These are phyloP conservation scores for Fraxinus pennsylvanica DNA, from an alignment of 257 asterid genomes.

Conservation along the genomic window DNA sequence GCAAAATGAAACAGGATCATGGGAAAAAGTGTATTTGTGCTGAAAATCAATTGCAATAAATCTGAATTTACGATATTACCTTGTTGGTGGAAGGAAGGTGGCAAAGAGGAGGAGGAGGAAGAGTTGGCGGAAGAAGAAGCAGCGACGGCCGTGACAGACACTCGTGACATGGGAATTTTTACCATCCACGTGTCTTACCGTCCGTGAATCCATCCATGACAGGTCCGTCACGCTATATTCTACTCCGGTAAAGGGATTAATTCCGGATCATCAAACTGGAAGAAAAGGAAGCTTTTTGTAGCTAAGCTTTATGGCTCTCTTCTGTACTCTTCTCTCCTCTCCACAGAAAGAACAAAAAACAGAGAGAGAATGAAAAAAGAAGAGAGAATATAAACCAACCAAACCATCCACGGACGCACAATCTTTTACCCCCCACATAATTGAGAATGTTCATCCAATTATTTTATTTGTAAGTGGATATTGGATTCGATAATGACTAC, in stretches of 20 bases:
- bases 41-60: neutral
- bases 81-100: slow-evolving; percentile 31
- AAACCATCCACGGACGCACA: slow-evolving; percentile 23
- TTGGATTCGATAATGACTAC: no score
- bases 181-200: slow-evolving; percentile 33
- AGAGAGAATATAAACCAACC: slow-evolving; percentile 51
- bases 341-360: slow-evolving; percentile 55
- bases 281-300: neutral
- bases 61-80: slow-evolving; percentile 20
- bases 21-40: neutral
- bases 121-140: slow-evolving; percentile 40
- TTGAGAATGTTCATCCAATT: no score
- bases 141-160: slow-evolving; percentile 52
- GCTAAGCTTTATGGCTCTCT: slow-evolving; percentile 27
- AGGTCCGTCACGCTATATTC: neutral
- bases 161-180: slow-evolving; percentile 56
- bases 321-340: slow-evolving; percentile 40
- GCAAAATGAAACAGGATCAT: neutral
- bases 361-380: slow-evolving; percentile 28
- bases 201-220: slow-evolving; percentile 22
- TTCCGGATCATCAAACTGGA: neutral
- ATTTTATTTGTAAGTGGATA: no score
- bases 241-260: neutral
- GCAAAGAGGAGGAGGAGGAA: slow-evolving; percentile 23
- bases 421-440: neutral